Percentiles rank a stretch among this genome's conserved stretches.
Evolutionary conservation across 371 early-diverging fungal species (phyloP).

Genomic region (Apophysomyces trapeziformis): DNA sequence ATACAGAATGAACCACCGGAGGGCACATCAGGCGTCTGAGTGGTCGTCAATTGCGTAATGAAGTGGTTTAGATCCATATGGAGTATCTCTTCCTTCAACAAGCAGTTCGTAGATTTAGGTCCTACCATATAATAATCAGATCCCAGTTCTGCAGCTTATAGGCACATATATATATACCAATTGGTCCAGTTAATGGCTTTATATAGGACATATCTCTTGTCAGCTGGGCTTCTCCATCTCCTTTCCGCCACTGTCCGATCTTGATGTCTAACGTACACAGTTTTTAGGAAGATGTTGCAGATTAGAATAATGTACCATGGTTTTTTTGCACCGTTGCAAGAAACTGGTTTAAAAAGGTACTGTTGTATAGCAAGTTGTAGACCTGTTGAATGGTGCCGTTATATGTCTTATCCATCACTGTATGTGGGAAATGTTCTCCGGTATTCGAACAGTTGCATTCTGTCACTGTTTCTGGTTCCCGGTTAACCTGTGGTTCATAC

Average conservation of each 20-base stretch:
- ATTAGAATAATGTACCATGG: constrained; percentile 28
- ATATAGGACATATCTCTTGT: constrained; percentile 38
- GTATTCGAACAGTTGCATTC: constrained; percentile 51
- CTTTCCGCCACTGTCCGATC: constrained; percentile 42
- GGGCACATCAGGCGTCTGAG: constrained; percentile 83
- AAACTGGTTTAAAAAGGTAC: constrained; percentile 40
- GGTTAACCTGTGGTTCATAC: background rate
- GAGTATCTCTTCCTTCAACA: constrained; percentile 62
- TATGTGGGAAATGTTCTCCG: constrained; percentile 52
- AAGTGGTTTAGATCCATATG: constrained; percentile 57
- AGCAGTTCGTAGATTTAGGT: constrained; percentile 73
- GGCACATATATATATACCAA: constrained; percentile 25
- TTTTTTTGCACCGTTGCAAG: constrained; percentile 44
- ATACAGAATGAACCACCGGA: constrained; percentile 80
- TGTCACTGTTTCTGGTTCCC: background rate
- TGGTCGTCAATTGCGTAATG: constrained; percentile 63
- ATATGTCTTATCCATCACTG: constrained; percentile 52
- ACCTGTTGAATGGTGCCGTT: constrained; percentile 48
- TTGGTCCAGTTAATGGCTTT: constrained; percentile 38
- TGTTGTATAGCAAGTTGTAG: constrained; percentile 49
- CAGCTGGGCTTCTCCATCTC: constrained; percentile 16
- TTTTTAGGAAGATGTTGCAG: background rate
- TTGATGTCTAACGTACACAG: constrained; percentile 25
- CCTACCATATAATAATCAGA: constrained; percentile 36
- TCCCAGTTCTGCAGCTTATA: too few relatives aligned